Evolutionary conservation across 225 moss, liverwort and hornwort genomes (phyloP).

Genomic region (Straminergon stramineum): DNA sequence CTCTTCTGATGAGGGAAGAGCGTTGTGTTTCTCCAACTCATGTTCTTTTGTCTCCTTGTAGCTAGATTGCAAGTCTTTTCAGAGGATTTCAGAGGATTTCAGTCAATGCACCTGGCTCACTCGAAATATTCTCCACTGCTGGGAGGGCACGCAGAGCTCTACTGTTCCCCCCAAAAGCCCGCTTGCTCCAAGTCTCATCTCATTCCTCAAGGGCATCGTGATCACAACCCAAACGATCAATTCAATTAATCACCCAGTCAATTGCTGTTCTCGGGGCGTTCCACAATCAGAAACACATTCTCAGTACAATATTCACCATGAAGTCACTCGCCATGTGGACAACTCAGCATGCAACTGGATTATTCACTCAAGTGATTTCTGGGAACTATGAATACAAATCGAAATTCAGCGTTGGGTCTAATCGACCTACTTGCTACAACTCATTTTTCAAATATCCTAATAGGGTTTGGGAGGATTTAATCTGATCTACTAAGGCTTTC

Average conservation of each 20-base stretch:
- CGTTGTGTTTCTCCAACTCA: background rate
- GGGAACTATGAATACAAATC: background rate
- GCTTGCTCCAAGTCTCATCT: background rate
- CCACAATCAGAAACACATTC: background rate
- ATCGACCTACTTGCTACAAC: slow-evolving; percentile 5
- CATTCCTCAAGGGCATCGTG: background rate
- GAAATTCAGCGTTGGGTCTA: background rate
- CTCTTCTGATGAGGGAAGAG: background rate
- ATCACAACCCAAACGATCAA: background rate
- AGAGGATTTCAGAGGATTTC: background rate
- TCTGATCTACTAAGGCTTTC: slow-evolving; percentile 44
- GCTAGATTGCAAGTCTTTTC: background rate
- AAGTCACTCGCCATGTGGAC: background rate
- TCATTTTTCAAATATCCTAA: slow-evolving; percentile 51
- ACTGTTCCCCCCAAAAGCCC: background rate
- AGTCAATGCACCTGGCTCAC: background rate
- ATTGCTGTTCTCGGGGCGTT: background rate
- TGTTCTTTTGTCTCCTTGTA: background rate
- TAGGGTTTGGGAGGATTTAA: slow-evolving; percentile 46
- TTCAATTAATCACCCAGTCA: background rate
- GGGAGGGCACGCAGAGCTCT: background rate
- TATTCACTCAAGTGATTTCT: background rate
- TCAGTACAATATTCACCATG: background rate
- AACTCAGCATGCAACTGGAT: background rate
- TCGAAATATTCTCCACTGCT: background rate